Percentiles rank a stretch among this genome's conserved stretches.
These are phyloP conservation scores for Pterocarpus santalinus DNA, from an alignment of 306 rosid genomes.

Conservation along the genomic window DNA sequence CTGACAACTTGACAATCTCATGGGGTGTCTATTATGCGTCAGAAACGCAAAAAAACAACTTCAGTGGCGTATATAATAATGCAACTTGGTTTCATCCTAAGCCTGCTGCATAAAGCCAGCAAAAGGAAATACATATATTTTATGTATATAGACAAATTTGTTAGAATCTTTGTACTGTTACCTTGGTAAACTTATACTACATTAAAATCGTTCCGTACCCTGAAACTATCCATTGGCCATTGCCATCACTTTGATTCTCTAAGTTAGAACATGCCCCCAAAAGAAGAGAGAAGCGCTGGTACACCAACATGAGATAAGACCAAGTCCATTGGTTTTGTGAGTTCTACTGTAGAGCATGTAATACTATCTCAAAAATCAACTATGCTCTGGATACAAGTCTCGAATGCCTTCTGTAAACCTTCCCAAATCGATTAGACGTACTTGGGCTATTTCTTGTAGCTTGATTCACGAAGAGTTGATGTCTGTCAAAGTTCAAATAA, in stretches of 20 bases:
- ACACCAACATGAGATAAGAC: background rate
- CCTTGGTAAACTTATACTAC: conserved; percentile 15
- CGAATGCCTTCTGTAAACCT: conserved; percentile 55
- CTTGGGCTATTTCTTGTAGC: conserved; percentile 44
- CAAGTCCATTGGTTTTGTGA: conserved; percentile 4
- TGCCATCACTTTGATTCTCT: conserved; percentile 21
- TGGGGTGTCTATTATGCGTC: background rate
- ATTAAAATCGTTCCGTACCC: background rate
- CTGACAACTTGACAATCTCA: background rate
- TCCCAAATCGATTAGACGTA: conserved; percentile 46
- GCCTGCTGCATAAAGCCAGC: background rate
- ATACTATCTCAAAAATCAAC: conserved; percentile 24
- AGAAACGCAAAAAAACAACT: background rate
- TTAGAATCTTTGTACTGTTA: background rate
- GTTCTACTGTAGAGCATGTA: background rate
- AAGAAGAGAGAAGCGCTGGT: background rate
- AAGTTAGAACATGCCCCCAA: conserved; percentile 8
- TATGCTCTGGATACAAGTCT: conserved; percentile 14
- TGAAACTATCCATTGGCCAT: conserved; percentile 4
- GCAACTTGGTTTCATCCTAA: background rate
- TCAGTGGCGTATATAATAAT: background rate
- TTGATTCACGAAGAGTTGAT: conserved; percentile 60
- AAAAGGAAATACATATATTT: background rate
- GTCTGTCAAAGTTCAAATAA: conserved; percentile 54
- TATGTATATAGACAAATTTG: background rate